Evolutionary conservation across 2,329 filamentous ascomycete genomes (phyloP), one percentile per base, ranked within the genome.

Genomic region (Neurospora sp.): DNA sequence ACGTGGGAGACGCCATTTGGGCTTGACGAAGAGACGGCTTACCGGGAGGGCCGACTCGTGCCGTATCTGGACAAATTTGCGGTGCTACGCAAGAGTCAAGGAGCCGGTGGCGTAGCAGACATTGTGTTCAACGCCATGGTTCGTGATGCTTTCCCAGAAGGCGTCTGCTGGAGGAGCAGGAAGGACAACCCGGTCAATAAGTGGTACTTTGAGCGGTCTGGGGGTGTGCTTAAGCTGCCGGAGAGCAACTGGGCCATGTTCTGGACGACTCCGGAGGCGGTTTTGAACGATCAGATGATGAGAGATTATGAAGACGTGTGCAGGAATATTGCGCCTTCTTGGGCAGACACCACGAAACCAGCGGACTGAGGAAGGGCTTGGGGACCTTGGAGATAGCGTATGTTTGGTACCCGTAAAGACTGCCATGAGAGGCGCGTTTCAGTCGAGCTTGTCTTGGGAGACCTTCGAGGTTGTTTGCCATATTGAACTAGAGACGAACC

Each of bases 41-140:
- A 86, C 70, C 80, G 83, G 19, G 84, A 85, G 41, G 85, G 85
- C 1, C 86, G 91, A 10, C 86, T 93, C 74, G 92, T 99, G 0
- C 96, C 96, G 0, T 99, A 99, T 78, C 85, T 99, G 38, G 96
- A 99, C 80, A 99, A 99, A 79, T 98, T 99, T 77, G 96, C 96
- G 0, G 96, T 99, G 0, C 84, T 97, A 17, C 95, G 92, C 74
- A 90, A 89, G 71, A 91, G 90, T 12, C 96, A 99, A 79, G 96
- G 96, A 0, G 92, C 92, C 0, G 93, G 93, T 1, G 95, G 96
- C 3, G 94, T 98, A 3, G 95, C 96, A 1, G 96, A 99, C 77
- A 91, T 98, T 46, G 91, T 99, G 8, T 99, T 98, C 82, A 97
- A 96, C 72, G 91, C 93, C 40, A 97, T 99, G 92, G 92, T 97